Evolutionary conservation across 2,329 filamentous ascomycete genomes (phyloP).

Genomic region (Clarireedia hainanense): DNA sequence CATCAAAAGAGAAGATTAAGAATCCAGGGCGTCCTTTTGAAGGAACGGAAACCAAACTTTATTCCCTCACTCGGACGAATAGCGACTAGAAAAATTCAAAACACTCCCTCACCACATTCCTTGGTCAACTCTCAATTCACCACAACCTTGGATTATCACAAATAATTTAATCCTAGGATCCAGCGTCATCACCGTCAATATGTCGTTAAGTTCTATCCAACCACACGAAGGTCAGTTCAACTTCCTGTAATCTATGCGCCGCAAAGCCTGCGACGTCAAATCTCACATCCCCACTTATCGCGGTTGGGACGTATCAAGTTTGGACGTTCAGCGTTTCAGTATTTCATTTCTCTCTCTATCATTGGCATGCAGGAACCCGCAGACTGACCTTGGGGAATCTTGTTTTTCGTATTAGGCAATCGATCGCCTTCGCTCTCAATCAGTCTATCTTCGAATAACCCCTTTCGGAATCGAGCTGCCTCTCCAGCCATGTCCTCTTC

Average conservation of each 20-base stretch:
- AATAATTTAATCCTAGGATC: too few species aligned
- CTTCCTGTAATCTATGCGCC: conserved; percentile 18
- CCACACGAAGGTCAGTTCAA: conserved; percentile 24
- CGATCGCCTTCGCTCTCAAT: conserved; percentile 46
- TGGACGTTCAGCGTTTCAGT: conserved; percentile 26
- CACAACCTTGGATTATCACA: background rate
- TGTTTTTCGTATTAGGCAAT: conserved; percentile 23
- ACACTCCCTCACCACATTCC: background rate
- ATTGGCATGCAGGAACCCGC: conserved; percentile 25
- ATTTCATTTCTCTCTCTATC: conserved; percentile 7
- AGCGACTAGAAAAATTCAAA: too few species aligned
- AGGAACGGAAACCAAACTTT: too few species aligned
- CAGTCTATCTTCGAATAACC: conserved; percentile 69
- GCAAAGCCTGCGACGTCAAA: conserved; percentile 16
- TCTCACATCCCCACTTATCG: conserved; percentile 24
- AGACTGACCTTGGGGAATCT: conserved; percentile 21
- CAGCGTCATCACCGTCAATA: conserved; percentile 16
- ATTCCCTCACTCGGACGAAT: too few species aligned
- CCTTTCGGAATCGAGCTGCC: conserved; percentile 64
- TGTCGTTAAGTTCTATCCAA: conserved; percentile 25
- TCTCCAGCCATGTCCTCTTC: conserved; percentile 43
- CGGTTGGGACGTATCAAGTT: conserved; percentile 24
- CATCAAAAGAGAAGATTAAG: too few species aligned
- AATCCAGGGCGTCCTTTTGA: too few species aligned
- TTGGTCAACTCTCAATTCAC: background rate